These are phyloP conservation scores for Fusarium citri DNA, from an alignment of 2,329 filamentous ascomycete genomes.

Conservation along the genomic window DNA sequence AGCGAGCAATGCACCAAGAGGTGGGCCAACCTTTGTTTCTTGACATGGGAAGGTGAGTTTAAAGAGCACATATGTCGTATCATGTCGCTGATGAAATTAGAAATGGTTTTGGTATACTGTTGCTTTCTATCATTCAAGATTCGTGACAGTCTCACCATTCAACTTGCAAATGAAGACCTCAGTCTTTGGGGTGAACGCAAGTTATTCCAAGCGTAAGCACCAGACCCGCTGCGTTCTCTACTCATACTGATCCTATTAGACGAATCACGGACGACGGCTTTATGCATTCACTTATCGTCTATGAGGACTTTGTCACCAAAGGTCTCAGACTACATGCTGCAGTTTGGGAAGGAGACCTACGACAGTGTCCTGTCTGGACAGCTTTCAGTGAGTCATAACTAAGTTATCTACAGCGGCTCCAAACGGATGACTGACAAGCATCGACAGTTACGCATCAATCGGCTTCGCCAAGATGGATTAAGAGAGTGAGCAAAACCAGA, in stretches of 20 bases:
- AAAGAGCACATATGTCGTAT: too few species aligned
- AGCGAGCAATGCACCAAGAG: conserved; percentile 57
- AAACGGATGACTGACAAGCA: conserved; percentile 2
- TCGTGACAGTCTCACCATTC: conserved; percentile 58
- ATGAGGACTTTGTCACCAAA: conserved; percentile 60
- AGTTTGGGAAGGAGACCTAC: conserved; percentile 65
- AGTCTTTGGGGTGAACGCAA: conserved; percentile 60
- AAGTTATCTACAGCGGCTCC: too few species aligned
- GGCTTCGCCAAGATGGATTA: conserved; percentile 62
- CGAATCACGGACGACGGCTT: conserved; percentile 67
- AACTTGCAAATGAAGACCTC: conserved; percentile 60
- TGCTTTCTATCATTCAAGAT: conserved; percentile 68
- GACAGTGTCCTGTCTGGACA: conserved; percentile 71
- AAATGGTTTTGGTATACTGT: conserved; percentile 70
- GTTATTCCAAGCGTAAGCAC: conserved; percentile 67
- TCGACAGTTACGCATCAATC: conserved; percentile 64
- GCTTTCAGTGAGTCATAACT: conserved; percentile 64
- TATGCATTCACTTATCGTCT: conserved; percentile 65
- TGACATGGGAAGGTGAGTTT: conserved; percentile 69
- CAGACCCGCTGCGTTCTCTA: not conserved
- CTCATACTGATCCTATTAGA: conserved; percentile 51
- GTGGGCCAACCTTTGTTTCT: conserved; percentile 68
- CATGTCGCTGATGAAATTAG: conserved; percentile 50
- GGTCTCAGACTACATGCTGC: conserved; percentile 67
- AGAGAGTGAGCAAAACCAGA: conserved; percentile 58